Base-by-base conservation (phyloP, 2,329 filamentous ascomycete genomes). In the Neurospora sp. region DNA sequence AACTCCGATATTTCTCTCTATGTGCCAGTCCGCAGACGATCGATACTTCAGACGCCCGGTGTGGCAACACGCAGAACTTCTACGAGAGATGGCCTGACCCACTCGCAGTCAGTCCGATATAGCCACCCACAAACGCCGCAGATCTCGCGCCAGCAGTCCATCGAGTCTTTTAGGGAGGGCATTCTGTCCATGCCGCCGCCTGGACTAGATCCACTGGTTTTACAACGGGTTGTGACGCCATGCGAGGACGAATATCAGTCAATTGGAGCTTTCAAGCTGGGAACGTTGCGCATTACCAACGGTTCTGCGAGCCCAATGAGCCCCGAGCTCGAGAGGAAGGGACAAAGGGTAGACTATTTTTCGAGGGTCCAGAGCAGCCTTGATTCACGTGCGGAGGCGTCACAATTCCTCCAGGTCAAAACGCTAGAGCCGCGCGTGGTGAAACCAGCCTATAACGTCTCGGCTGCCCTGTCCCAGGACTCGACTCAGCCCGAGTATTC, bases 261-360 rank as follows among this genome's bases (percentile, higher is more conserved):
- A 66, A 83, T 87, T 39, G 88, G 88, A 3, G 86, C 83, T 11
- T 89, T 88, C 75, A 88, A 88, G 75, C 83, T 88, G 68, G 88
- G 88, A 2, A 87, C 87, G 1, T 75, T 90, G 67, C 84, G 86
- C 41, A 89, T 90, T 69, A 88, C 82, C 28, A 90, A 90, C 76
- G 88, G 87, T 15, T 80, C 81, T 3, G 82, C 79, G 1, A 86
- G 83, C 70, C 88, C 88, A 2, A 77, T 79, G n/a, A 87, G 83
- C 66, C 79, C 82, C 69, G 74, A 77, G 67, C 37, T 72, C 12
- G 75, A 77, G n/a, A 74, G 62, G 66, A 52, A 52, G 11, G 62
- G 36, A 36, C 71, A 68, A 12, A 62, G 67, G 36, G 41, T 46
- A 4, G 72, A 69, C 69, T 74, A 74, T 57, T 73, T 74, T 39